Base-by-base conservation (phyloP, 169 alveolate species). In the Plasmodium ovale region DNA sequence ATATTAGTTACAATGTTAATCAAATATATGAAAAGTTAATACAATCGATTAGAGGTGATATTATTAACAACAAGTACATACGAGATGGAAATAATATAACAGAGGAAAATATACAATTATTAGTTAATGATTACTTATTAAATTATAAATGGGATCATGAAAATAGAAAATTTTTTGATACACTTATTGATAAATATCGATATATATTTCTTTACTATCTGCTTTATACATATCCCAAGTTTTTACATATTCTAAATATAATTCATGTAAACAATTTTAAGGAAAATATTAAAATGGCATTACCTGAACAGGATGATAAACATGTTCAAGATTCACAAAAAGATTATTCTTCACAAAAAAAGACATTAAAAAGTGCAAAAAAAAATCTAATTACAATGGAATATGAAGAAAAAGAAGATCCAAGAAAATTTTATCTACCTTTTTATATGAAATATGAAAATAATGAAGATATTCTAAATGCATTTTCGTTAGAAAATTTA, bases 201-300 rank as follows among this genome's bases (percentile, higher is more conserved):
- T 58, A 21, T 35, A 71, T 85, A 47, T 60, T 85, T n/a, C 47
- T 85, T 33, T 85, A 62, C 54, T 85, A 85, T 64, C 9, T 85
- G 25, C 44, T 85, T 14, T 85, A 85, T 60, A 54, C 51, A 16
- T 85, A 85, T 85, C 91, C 91, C 7, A 67, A 85, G 59, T 85
- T 85, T 27, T 68, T 85, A 49, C 33, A 85, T 49, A 85, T 85
- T 56, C 47, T 67, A 27, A 85, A 70, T 56, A 58, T 68, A 37
- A 85, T 85, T 68, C 58, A 70, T 56, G 29, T 56, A 6, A 68
- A 85, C 3, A 68, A 85, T 35, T 85, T 67, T 62, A 67, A 31
- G 29, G 91, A 68, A 54, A 14, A 56, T 21, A 85, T 70, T 12
- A 85, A 85, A 68, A 19, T 25, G 27, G 21, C 64, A 12, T n/a